Base-by-base conservation (phyloP, 768 basidiomycete species). In the Pleurotus sapidus region DNA sequence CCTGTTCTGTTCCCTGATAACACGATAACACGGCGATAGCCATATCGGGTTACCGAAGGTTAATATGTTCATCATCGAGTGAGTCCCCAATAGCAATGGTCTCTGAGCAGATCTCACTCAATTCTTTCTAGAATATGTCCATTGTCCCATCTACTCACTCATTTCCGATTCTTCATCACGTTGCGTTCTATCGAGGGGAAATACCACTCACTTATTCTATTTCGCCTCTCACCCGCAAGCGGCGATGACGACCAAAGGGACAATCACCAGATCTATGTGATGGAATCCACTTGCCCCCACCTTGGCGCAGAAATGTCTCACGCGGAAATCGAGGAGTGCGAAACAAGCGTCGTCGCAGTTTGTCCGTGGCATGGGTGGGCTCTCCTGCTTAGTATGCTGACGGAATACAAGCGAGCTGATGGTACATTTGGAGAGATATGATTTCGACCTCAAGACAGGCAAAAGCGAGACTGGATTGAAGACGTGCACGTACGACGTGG, bases 261-360 rank as follows among this genome's bases (percentile, higher is more conserved):
- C 24, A 7, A 27, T 54, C 49, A 12, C 15, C 80, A 89, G 61
- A 73, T 91, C 11, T 92, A 91, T 65, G 84, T 82, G 6, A 92
- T 93, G 89, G 89, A 92, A 68, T 82, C 87, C 4, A 82, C 78
- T 8, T 92, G 90, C 67, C 90, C 90, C 3, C 91, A 93, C 72
- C 77, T 91, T 6, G 89, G 89, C 2, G 89, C 89, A 18, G 89
- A 91, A 56, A 76, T 91, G 69, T 87, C 86, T 12, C 88, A 91
- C 72, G 89, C 88, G 1, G 88, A 89, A 40, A 88, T 89, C n/a
- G 88, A 89, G 64, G 84, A 82, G 56, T 84, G 78, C 59, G 85
- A 86, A 49, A 72, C 69, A 11, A 79, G 81, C 17, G 61, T 82
- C 3, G 82, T 89, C 1, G 84, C 84, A 8, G 88, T 89, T 9